Base-by-base conservation (phyloP, 768 basidiomycete genomes). In the Coprinopsis cinerea region DNA sequence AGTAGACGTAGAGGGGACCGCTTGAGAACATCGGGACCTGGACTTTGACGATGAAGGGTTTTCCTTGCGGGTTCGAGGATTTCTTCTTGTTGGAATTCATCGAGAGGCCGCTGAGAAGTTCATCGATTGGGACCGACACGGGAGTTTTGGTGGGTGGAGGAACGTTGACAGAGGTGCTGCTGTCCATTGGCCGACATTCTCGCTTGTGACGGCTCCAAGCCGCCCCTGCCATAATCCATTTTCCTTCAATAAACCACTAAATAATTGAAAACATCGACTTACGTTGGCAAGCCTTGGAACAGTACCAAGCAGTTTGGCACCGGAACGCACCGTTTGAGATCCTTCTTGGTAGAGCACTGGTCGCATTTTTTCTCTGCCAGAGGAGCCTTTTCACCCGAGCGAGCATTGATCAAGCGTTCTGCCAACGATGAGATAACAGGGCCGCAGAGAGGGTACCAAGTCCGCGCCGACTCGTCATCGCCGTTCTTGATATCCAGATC, bases 281-380 rank as follows among this genome's bases (percentile, higher is more conserved):
- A 79, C 81, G 63, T 61, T 82, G 81, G 53, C 81, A 81, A 26
- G 71, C 72, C 1, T 61, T 54, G 3, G 78, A 79, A 48, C 81
- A 83, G 52, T 83, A 83, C 20, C 72, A 61, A 2, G 64, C 67
- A 1, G 74, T 57, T 10, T 66, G 69, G 43, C 81, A 82, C 25
- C 63, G 62, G n/a, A 3, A 60, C 54, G 46, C 81, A 80, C 43
- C 61, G 64, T 57, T 66, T 75, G 50, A 80, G 49, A 13, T 64
- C 53, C 13, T 53, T 60, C 10, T 30, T 47, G 34, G 56, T 58
- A 20, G 54, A 54, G 44, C 73, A 76, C 2, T 52, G 41, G 20
- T 70, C 75, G 52, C 81, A 83, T 32, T 53, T 59, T 55, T 75
- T 78, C 14, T 67, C 67, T 55, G 63, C 57, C 15, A 37, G 36